These are phyloP conservation scores for Coniella vitis DNA, from an alignment of 2,329 filamentous ascomycete species.

Conservation along the genomic window DNA sequence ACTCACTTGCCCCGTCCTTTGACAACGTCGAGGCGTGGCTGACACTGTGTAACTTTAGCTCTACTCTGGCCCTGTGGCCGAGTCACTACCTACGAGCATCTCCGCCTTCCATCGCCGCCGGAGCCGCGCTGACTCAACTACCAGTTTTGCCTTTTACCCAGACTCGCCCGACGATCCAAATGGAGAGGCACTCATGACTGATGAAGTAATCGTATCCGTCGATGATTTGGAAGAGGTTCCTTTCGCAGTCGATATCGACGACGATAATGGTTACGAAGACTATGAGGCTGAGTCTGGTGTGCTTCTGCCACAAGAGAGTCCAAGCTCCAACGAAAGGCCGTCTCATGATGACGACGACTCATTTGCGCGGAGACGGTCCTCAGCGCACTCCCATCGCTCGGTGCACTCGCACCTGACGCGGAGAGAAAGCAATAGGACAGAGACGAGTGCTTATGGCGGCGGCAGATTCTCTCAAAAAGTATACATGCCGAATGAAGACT, in stretches of 20 bases:
- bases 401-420: slow-evolving; percentile 61
- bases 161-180: slow-evolving; percentile 45
- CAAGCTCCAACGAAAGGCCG: slow-evolving; percentile 32
- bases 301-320: slow-evolving; percentile 26
- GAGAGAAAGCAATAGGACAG: slow-evolving; percentile 63
- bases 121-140: slow-evolving; percentile 70
- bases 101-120: slow-evolving; percentile 82
- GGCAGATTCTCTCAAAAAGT: slow-evolving; percentile 78
- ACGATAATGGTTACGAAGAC: slow-evolving; percentile 28
- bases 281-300: slow-evolving; percentile 1
- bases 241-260: slow-evolving; percentile 32
- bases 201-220: slow-evolving; percentile 24
- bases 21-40: slow-evolving; percentile 12
- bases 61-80: slow-evolving; percentile 86
- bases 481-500: slow-evolving; percentile 86
- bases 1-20: neutral
- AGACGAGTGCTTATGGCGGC: slow-evolving; percentile 54
- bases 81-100: slow-evolving; percentile 90
- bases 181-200: slow-evolving; percentile 22
- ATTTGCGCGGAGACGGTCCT: slow-evolving; percentile 53
- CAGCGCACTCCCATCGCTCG: slow-evolving; percentile 49
- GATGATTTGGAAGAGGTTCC: slow-evolving; percentile 33
- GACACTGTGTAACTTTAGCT: slow-evolving; percentile 39
- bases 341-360: slow-evolving; percentile 32
- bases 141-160: slow-evolving; percentile 87